phyloP scores from a whole-genome alignment of 2,329 filamentous ascomycete genomes.

The Colletotrichum endophyticum region DNA sequence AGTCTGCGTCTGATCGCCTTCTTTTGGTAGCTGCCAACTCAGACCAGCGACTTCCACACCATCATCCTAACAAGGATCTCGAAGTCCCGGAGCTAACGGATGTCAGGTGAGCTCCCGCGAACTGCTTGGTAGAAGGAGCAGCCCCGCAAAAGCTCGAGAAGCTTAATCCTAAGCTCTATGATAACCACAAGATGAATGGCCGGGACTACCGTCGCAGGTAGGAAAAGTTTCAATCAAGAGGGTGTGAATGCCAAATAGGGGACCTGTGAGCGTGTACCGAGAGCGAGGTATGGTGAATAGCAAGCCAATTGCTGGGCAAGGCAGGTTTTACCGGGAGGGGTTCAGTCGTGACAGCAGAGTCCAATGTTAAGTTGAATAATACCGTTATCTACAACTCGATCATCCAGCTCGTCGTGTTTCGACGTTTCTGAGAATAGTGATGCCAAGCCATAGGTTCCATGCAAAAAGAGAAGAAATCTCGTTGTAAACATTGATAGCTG shows the following conservation, averaged over 20 bases:
- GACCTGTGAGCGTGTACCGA: not conserved
- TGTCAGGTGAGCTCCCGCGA: not conserved
- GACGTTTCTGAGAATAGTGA: not conserved
- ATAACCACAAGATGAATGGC: not conserved
- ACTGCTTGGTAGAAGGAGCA: accelerated
- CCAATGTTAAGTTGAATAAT: accelerated
- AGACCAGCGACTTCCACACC: not conserved
- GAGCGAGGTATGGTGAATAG: accelerated
- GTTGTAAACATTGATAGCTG: not conserved
- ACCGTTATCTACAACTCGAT: not conserved
- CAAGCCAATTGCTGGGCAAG: accelerated
- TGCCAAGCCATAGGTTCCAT: not conserved
- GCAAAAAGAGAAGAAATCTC: not conserved
- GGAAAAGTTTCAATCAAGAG: not conserved
- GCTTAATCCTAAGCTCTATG: not conserved
- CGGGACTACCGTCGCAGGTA: not conserved
- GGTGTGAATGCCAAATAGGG: not conserved
- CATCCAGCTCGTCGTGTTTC: not conserved
- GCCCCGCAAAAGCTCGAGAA: not conserved
- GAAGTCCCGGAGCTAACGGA: not conserved
- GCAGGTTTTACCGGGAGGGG: not conserved
- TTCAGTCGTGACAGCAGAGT: not conserved
- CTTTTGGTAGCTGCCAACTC: not conserved
- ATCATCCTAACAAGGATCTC: not conserved
- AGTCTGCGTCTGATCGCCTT: not conserved